phyloP scores from a whole-genome alignment of 208 protist species.

The Balamuthia mandrillaris region DNA sequence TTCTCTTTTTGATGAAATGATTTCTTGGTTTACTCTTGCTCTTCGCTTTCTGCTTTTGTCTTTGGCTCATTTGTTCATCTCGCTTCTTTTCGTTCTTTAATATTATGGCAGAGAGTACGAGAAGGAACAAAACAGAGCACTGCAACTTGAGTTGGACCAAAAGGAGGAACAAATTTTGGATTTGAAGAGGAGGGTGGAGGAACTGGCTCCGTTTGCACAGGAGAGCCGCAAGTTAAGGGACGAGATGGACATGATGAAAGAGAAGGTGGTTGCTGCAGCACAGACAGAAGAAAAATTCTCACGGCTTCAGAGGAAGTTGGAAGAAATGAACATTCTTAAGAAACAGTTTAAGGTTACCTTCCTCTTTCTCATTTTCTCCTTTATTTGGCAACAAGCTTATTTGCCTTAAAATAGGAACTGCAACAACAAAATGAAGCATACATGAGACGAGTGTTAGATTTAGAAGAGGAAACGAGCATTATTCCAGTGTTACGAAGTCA shows the following conservation, averaged over 20 bases:
- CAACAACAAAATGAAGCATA: slow-evolving; percentile 29
- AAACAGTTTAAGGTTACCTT: slow-evolving; percentile 39
- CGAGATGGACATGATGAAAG: slow-evolving; percentile 40
- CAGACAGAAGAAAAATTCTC: background rate
- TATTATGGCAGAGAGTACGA: background rate
- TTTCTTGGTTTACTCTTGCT: background rate
- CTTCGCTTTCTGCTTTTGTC: background rate
- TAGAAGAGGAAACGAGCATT: slow-evolving; percentile 6
- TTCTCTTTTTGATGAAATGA: background rate
- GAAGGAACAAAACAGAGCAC: slow-evolving; percentile 11
- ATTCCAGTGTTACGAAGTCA: background rate
- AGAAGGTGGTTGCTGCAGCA: background rate
- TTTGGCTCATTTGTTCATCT: too few species aligned
- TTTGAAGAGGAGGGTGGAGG: slow-evolving; percentile 8
- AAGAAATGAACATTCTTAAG: background rate
- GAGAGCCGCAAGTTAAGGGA: slow-evolving; percentile 13
- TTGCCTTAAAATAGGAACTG: background rate
- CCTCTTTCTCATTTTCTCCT: too few species aligned
- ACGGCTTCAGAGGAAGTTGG: slow-evolving; percentile 1
- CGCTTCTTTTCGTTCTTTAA: too few species aligned
- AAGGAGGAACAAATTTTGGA: slow-evolving; percentile 32
- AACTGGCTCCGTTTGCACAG: slow-evolving; percentile 6
- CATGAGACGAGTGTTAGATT: background rate
- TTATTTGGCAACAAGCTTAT: too few species aligned
- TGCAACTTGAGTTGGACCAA: slow-evolving; percentile 4